A percentile compares a stretch with the other conserved stretches of the same genome.
Conservation (phyloP, 2,329 filamentous ascomycete genomes). For the Xylaria sp. region DNA sequence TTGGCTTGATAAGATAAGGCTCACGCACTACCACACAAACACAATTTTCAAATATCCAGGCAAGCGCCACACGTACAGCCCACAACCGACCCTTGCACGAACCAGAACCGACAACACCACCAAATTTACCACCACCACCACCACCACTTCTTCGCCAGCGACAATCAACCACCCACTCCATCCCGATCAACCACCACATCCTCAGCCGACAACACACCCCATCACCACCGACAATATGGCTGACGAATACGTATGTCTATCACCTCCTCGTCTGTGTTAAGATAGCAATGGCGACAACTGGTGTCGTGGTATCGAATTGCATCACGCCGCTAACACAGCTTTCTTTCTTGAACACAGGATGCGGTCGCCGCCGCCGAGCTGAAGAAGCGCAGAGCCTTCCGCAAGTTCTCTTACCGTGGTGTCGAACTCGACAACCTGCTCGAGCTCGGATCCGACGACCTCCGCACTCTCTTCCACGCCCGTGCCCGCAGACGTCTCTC, state of each 20-base stretch:
- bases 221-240: slow-evolving; percentile 38
- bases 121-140: background rate
- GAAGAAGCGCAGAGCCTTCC: slow-evolving; percentile 76
- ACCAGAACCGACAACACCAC: slow-evolving; percentile 3
- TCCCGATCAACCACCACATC: slow-evolving; percentile 11
- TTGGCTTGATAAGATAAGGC: background rate
- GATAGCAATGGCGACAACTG: background rate
- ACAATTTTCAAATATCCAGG: slow-evolving; percentile 37
- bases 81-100: slow-evolving; percentile 21
- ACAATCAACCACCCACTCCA: slow-evolving; percentile 10
- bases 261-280: background rate
- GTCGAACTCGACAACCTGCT: slow-evolving; percentile 99
- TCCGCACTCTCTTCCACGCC: slow-evolving; percentile 99
- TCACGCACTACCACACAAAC: slow-evolving; percentile 26
- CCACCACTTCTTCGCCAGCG: slow-evolving; percentile 14
- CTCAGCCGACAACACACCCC: slow-evolving; percentile 11
- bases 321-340: slow-evolving; percentile 16
- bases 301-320: background rate
- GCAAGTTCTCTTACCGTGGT: slow-evolving; percentile 96
- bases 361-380: slow-evolving; percentile 98
- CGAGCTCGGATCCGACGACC: slow-evolving; percentile 97
- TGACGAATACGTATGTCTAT: slow-evolving; percentile 36
- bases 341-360: slow-evolving; percentile 67
- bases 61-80: slow-evolving; percentile 22
- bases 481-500: slow-evolving; percentile 99